A percentile compares a stretch with the other conserved stretches of the same genome.
These are phyloP conservation scores for Trypanosomatidae sp. DNA, from an alignment of 208 protist species.

Conservation along the genomic window DNA sequence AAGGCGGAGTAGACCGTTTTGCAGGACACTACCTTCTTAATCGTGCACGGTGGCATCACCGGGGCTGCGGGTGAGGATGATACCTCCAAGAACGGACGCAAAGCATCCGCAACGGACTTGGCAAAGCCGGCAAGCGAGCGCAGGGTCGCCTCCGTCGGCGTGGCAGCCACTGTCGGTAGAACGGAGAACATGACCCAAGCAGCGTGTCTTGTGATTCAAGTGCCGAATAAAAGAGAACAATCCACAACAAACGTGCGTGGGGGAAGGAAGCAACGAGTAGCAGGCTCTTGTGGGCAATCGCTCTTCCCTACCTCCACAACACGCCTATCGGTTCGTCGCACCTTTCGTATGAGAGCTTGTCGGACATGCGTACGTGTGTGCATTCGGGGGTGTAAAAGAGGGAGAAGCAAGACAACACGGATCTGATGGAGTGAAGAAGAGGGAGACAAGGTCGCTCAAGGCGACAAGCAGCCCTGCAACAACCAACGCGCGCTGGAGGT, in stretches of 20 bases:
- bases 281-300: not conserved
- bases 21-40: constrained; percentile 25
- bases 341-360: not conserved
- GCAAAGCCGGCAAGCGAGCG: constrained; percentile 16
- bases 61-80: not conserved
- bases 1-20: constrained; percentile 23
- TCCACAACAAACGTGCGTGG: not conserved
- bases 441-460: not conserved
- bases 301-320: not conserved
- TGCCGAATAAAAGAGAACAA: not conserved
- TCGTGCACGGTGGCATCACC: not conserved
- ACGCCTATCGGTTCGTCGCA: not conserved
- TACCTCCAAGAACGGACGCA: constrained; percentile 10
- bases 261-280: not conserved
- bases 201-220: not conserved
- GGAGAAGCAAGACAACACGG: not conserved
- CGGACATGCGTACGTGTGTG: not conserved
- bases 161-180: constrained; percentile 16
- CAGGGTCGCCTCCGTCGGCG: constrained; percentile 7
- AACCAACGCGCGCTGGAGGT: not conserved
- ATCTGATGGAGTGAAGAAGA: not conserved
- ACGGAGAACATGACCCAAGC: constrained; percentile 15
- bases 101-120: constrained; percentile 17
- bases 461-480: not conserved
- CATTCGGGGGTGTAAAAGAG: not conserved